Evolutionary conservation across 2,329 filamentous ascomycete species (phyloP).

Genomic region (Ascochyta lentis): DNA sequence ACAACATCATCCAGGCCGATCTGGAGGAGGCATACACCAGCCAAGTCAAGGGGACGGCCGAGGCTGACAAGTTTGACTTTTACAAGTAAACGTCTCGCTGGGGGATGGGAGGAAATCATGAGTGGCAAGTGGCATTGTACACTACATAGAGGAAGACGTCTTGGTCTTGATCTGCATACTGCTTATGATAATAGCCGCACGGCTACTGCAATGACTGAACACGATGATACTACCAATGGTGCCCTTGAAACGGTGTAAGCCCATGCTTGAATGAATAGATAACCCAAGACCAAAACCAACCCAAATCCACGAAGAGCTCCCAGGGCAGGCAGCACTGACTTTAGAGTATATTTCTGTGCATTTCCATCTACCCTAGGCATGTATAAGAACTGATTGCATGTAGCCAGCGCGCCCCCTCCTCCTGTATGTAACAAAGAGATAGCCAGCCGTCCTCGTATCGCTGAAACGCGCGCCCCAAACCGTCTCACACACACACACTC

Average conservation of each 20-base stretch:
- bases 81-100: slow-evolving; percentile 42
- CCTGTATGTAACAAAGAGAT: too few species aligned
- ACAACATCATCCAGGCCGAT: slow-evolving; percentile 98
- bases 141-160: slow-evolving; percentile 27
- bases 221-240: background rate
- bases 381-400: too few species aligned
- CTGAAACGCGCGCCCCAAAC: background rate
- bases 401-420: background rate
- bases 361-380: background rate
- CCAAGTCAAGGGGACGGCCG: slow-evolving; percentile 86
- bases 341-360: background rate
- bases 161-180: slow-evolving; percentile 9
- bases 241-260: background rate
- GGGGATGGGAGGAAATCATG: background rate
- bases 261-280: background rate
- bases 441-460: too few species aligned
- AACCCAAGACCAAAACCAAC: too few species aligned
- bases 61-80: slow-evolving; percentile 80
- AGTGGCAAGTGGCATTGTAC: slow-evolving; percentile 23
- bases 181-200: slow-evolving; percentile 5
- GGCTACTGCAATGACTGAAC: slow-evolving; percentile 17
- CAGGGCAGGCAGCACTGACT: background rate
- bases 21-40: slow-evolving; percentile 96
- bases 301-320: too few species aligned
- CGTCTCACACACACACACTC: too few species aligned